Conservation (phyloP, 2,329 filamentous ascomycete species). For the Beauveria asiatica region DNA sequence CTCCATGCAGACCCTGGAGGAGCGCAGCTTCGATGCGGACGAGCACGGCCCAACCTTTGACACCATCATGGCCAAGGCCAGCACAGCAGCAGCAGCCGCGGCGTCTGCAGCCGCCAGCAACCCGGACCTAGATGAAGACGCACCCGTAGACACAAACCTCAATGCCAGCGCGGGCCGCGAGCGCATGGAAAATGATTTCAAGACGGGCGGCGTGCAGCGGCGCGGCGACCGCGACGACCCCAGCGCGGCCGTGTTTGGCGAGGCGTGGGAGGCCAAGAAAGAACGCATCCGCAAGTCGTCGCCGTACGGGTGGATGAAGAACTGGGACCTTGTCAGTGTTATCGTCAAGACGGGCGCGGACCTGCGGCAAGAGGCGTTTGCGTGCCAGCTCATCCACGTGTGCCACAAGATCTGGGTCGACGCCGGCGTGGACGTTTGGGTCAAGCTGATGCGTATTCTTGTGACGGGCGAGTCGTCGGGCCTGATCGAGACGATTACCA, state of each 20-base stretch:
- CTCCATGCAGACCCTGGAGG: constrained; percentile 81
- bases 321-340: constrained; percentile 79
- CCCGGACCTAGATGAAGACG: constrained; percentile 48
- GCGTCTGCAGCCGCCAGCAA: constrained; percentile 29
- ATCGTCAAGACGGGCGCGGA: constrained; percentile 84
- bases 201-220: constrained; percentile 73
- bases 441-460: constrained; percentile 78
- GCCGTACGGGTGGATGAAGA: constrained; percentile 82
- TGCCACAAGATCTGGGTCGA: constrained; percentile 78
- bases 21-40: constrained; percentile 73
- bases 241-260: constrained; percentile 77
- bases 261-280: constrained; percentile 77
- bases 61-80: constrained; percentile 68
- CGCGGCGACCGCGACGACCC: constrained; percentile 79
- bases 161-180: constrained; percentile 68
- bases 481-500: constrained; percentile 80
- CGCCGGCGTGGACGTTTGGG: constrained; percentile 70
- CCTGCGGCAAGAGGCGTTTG: constrained; percentile 76
- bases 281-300: constrained; percentile 77
- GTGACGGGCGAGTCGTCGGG: constrained; percentile 80
- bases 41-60: constrained; percentile 72
- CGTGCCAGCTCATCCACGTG: constrained; percentile 73
- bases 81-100: constrained; percentile 38
- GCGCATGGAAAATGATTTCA: constrained; percentile 83
- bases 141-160: constrained; percentile 41